Evolutionary conservation across 345 rosid species (phyloP), one percentile per base, ranked within the genome.

Genomic region (Euclidium syriacum): DNA sequence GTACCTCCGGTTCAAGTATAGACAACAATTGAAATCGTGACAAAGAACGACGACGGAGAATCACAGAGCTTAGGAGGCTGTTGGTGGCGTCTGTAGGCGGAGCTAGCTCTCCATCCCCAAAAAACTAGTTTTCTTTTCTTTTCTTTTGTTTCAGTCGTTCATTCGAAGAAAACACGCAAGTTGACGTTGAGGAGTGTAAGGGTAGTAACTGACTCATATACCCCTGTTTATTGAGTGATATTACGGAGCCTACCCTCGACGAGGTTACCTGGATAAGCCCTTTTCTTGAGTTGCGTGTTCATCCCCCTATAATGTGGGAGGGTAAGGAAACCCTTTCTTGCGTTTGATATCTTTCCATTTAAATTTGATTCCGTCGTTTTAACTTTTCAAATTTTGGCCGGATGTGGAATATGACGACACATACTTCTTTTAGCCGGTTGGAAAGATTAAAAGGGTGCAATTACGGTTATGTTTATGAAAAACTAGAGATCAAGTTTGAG

Each of bases 201-300:
- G 3, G 3, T 7, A 0, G 2, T 2, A 47, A 41, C 18, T 47
- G 69, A 70, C 74, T 8, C 7, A 38, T 38, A 9, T 47, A 32
- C 58, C 74, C 75, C 3, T 62, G 0, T 0, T 4, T 12, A 0
- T 23, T 60, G 42, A 52, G 2, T 34, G 10, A 19, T 61, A 61
- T 43, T 52, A 42, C 62, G 30, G 38, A 39, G 14, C 1, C 19
- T 42, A 17, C 42, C 44, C n/a, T 47, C 30, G 15, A 19, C 14
- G 11, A 6, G 3, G 46, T 27, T 44, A 7, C 25, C 4, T 47
- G 55, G 73, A 69, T 69, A 60, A 43, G 26, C 32, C 23, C 15
- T 25, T 39, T 61, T 54, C 74, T 70, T 70, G 69, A 70, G 23
- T 55, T 54, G 74, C 69, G 74, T 70, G 64, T 62, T 62, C 27